These are phyloP conservation scores for Combretum micranthum DNA, from an alignment of 345 rosid genomes.

Conservation along the genomic window DNA sequence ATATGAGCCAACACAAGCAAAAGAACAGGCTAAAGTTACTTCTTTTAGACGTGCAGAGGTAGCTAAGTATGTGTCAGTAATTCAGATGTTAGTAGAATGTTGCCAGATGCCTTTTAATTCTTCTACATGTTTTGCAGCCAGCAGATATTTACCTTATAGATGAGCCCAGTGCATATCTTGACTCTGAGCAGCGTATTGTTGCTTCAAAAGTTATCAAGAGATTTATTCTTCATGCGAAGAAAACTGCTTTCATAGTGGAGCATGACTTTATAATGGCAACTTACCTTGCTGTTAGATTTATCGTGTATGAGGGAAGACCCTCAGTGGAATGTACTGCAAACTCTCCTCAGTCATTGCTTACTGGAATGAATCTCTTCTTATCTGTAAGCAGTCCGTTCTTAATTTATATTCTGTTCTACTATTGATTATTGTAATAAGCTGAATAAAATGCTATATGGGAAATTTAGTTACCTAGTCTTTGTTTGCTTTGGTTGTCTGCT, in stretches of 20 bases:
- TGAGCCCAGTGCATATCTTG: constrained; percentile 99
- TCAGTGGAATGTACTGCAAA: constrained; percentile 90
- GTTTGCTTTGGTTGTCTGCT: too few species aligned
- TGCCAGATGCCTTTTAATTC: too few species aligned
- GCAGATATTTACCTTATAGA: constrained; percentile 97
- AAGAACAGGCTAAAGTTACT: too few species aligned
- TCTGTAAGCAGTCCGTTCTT: constrained; percentile 50
- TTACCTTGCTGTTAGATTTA: constrained; percentile 87
- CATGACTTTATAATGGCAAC: constrained; percentile 99
- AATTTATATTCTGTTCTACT: not conserved
- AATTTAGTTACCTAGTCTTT: too few species aligned
- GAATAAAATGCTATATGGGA: not conserved
- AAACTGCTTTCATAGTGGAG: constrained; percentile 98
- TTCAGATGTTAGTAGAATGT: too few species aligned
- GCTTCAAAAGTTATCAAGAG: constrained; percentile 98
- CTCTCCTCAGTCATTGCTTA: constrained; percentile 86
- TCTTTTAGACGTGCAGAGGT: too few species aligned
- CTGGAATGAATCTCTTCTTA: constrained; percentile 97
- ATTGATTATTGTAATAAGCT: not conserved
- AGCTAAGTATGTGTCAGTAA: too few species aligned
- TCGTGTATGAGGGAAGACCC: constrained; percentile 87
- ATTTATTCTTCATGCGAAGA: constrained; percentile 96
- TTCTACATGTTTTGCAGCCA: constrained; percentile 45
- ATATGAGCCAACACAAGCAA: too few species aligned
- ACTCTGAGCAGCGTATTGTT: constrained; percentile 98